Evolutionary conservation across 1,284 basidiomycete species (phyloP).

Genomic region (Afroboletus lepidellus): DNA sequence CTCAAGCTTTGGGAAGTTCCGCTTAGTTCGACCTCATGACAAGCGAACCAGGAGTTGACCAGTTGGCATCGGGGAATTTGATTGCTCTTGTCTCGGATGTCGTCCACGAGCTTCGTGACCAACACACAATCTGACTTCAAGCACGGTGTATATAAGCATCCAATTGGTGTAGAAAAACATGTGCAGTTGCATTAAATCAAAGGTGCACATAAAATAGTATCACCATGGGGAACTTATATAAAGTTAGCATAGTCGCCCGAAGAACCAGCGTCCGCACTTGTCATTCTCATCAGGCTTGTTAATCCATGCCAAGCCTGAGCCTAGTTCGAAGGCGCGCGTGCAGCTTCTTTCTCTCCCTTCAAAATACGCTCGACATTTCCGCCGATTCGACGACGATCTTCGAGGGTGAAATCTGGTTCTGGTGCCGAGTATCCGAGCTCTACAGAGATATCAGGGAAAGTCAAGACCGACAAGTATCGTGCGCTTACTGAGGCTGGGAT

Average conservation of each 20-base stretch:
- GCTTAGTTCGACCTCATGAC: too few species aligned
- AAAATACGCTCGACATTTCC: slow-evolving; percentile 49
- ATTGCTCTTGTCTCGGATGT: too few species aligned
- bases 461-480: neutral
- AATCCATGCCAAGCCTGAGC: too few species aligned
- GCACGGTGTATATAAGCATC: too few species aligned
- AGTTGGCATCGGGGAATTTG: too few species aligned
- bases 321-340: slow-evolving; percentile 42
- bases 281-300: neutral
- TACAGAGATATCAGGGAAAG: slow-evolving; percentile 19
- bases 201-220: neutral
- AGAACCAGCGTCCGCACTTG: neutral
- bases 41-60: too few species aligned
- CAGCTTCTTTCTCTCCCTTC: slow-evolving; percentile 52
- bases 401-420: slow-evolving; percentile 40
- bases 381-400: slow-evolving; percentile 49
- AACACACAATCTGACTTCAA: too few species aligned
- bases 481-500: slow-evolving; percentile 59
- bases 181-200: neutral
- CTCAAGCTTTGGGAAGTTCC: too few species aligned
- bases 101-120: too few species aligned
- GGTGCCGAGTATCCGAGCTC: slow-evolving; percentile 55
- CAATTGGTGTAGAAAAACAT: too few species aligned
- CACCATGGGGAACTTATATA: neutral
- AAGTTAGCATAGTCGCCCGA: neutral